Evolutionary conservation across 2,329 filamentous ascomycete genomes (phyloP).

Genomic region (Fusarium caatingaense): DNA sequence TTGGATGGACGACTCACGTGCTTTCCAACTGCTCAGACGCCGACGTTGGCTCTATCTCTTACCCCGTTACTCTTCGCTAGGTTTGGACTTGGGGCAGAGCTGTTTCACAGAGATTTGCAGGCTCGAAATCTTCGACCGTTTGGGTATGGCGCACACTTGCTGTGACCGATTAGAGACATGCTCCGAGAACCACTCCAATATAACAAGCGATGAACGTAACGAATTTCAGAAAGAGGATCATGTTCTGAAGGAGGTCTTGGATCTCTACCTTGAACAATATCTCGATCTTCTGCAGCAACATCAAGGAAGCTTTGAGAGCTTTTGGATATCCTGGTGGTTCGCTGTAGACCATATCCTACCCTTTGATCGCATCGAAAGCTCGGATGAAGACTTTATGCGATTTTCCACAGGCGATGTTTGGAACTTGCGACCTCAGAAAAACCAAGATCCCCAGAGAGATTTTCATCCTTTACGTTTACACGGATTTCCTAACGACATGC

Average conservation of each 20-base stretch:
- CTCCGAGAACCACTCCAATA: rapidly evolving
- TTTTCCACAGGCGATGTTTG: too few species aligned
- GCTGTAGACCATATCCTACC: neutral
- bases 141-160: neutral
- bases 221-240: neutral
- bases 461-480: too few species aligned
- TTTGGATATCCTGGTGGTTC: neutral
- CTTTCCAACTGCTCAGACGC: neutral
- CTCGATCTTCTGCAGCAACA: rapidly evolving
- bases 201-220: rapidly evolving
- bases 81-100: rapidly evolving
- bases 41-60: neutral
- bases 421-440: too few species aligned
- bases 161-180: rapidly evolving
- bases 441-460: too few species aligned
- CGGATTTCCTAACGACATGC: too few species aligned
- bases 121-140: neutral
- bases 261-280: neutral
- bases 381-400: too few species aligned
- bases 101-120: neutral
- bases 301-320: rapidly evolving
- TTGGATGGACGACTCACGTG: too few species aligned
- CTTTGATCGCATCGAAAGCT: too few species aligned
- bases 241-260: rapidly evolving
- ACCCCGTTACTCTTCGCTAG: neutral